Base-by-base conservation (phyloP, 352 stramenopile genomes). In the Phytopythium kandeliae region DNA sequence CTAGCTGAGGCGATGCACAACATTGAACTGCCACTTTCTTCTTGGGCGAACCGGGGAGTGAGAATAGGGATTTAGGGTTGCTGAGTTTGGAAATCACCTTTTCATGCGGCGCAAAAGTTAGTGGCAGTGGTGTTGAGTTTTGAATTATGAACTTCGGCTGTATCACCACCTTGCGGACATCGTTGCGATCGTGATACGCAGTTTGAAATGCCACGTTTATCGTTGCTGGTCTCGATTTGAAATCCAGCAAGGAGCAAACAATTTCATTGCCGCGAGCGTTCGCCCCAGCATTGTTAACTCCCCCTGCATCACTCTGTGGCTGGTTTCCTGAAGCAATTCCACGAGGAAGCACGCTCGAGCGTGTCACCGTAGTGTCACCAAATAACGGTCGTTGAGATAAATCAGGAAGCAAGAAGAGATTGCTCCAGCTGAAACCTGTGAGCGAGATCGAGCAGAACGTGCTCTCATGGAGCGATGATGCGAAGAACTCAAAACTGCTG, bases 361-460 rank as follows among this genome's bases (percentile, higher is more conserved):
- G 10, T 40, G 28, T 24, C 24, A 3, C 4, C 2, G 43, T 7
- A 10, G 16, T 4, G 8, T 1, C 21, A 16, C 30, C 5, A 22
- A 10, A 9, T 11, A 19, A 33, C 13, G 43, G 38, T 10, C 46
- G 52, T 0, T 55, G 60, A 24, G 78, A 69, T 0, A 58, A 51
- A 2, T 43, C 73, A 5, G 73, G 74, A 11, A 92, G 54, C 37
- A 74, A 58, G 34, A 92, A 86, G 0, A 92, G 58, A 28, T 80
- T 81, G 59, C 77, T 92, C 83, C 83, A 94, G 55, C 69, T 89
- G 36, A 83, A 86, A 0, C 72, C 74, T 10, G 76, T 89, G 40
- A 94, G 76, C 1, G 83, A 91, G 11, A 94, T 69, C 0, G 78
- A 82, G 47, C 80, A 89, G 47, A 75, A 92, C 9, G 80, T 91